Evolutionary conservation across 2,329 filamentous ascomycete genomes (phyloP).

Genomic region (Pseudopithomyces chartarum): DNA sequence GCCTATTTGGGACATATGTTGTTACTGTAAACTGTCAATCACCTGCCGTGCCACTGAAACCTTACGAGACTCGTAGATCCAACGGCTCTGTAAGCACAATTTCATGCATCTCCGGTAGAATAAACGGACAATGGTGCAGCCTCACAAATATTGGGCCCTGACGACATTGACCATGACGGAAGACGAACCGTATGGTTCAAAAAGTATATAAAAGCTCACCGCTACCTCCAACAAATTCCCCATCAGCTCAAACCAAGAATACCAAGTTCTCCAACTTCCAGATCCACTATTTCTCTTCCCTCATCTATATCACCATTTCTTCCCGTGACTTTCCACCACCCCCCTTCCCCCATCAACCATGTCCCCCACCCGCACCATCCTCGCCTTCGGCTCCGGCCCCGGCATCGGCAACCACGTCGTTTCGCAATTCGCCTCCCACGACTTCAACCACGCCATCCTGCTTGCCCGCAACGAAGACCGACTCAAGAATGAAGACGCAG

Average conservation of each 20-base stretch:
- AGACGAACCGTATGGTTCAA: background rate
- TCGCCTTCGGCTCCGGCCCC: conserved; percentile 55
- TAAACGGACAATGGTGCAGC: background rate
- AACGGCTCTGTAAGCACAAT: background rate
- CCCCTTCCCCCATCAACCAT: conserved; percentile 1
- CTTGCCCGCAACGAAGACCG: conserved; percentile 52
- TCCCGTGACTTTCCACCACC: background rate
- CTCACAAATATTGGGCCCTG: background rate
- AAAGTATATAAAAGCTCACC: background rate
- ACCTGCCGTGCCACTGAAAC: background rate
- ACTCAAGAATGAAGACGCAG: conserved; percentile 44
- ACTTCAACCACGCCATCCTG: conserved; percentile 55
- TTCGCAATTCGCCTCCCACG: conserved; percentile 49
- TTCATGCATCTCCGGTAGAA: background rate
- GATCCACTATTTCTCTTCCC: background rate
- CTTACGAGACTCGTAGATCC: background rate
- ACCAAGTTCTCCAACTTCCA: background rate
- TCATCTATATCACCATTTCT: background rate
- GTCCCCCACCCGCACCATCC: conserved; percentile 27
- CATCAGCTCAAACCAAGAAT: background rate
- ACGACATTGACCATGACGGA: background rate
- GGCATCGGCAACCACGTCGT: conserved; percentile 54
- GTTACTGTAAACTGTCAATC: background rate
- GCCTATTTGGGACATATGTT: background rate
- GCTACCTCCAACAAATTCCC: background rate